Conservation (phyloP, 2,329 filamentous ascomycete species). For the Aspergillus texensis region DNA sequence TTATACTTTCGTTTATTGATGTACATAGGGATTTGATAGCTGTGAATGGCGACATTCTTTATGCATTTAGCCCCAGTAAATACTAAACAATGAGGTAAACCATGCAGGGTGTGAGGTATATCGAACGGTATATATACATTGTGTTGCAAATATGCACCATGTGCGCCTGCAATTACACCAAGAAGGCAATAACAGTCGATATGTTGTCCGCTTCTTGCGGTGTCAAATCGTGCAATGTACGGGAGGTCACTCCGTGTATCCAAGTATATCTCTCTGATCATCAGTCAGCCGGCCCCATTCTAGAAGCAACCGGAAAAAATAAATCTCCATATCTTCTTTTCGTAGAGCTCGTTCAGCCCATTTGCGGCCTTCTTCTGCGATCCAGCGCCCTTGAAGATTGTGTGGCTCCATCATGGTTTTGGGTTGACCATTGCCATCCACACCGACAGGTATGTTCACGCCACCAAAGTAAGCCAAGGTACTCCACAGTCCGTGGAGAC, state of each 20-base stretch:
- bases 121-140: constrained; percentile 4
- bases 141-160: background rate
- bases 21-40: constrained; percentile 1
- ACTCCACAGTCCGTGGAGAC: constrained; percentile 73
- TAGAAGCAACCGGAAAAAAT: constrained; percentile 74
- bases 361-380: constrained; percentile 65
- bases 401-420: constrained; percentile 54
- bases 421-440: constrained; percentile 40
- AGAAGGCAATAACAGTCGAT: background rate
- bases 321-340: constrained; percentile 77
- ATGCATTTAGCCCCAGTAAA: background rate
- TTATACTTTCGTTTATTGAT: constrained; percentile 1
- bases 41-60: background rate
- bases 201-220: background rate
- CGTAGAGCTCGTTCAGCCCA: constrained; percentile 68
- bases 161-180: background rate
- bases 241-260: constrained; percentile 33
- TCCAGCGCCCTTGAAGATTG: constrained; percentile 61
- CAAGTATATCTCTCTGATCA: constrained; percentile 57
- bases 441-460: constrained; percentile 30
- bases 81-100: background rate
- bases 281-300: constrained; percentile 75
- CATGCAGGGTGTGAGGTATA: background rate
- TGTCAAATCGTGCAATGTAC: background rate
- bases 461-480: constrained; percentile 75